Evolutionary conservation across 371 early-diverging fungal genomes (phyloP), one percentile per base, ranked within the genome.

Genomic region (Mortierella sp.): DNA sequence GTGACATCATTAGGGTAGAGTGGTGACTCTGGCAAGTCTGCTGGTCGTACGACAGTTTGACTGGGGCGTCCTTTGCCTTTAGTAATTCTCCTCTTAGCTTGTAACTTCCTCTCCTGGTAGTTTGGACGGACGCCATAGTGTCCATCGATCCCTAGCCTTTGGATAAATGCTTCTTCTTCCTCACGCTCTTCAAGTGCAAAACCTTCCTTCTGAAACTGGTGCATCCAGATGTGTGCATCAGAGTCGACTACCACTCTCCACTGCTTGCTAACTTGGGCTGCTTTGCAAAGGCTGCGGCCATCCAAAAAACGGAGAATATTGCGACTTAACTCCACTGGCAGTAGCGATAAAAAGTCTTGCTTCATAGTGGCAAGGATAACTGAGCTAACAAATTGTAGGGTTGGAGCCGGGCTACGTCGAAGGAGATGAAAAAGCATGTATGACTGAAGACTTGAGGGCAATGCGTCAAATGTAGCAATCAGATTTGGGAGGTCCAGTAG

Each of bases 301-400:
- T 97, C 98, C 68, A 97, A 85, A 70, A 91, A 93, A 23, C 87
- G 82, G 31, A 97, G 86, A 59, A 97, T 88, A 64, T 93, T 91
- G 63, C 89, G 89, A 15, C 90, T 78, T 6, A 97, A 83, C 69
- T 94, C 93, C 13, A 86, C 70, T 0, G 99, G 99, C 64, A 97
- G 83, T 8, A 90, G 86, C 13, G 89, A 87, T n/a, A 97, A 57
- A 71, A 97, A 95, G 84, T 98, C 97, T 60, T 91, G 87, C 75
- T 95, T 93, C 67, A 97, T 88, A 7, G 91, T 90, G 0, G 96
- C 93, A 40, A 90, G 85, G 57, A 96, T 89, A 13, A 93, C 79
- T 17, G 91, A 89, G 66, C 91, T 88, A 7, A 93, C 90, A 81
- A 93, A 92, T 80, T 96, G 96, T 53, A 97, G 88, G 0, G 95